Evolutionary conservation across 352 stramenopile species (phyloP), one percentile per base, ranked within the genome.

Genomic region (Hyaloperonospora brassicae): DNA sequence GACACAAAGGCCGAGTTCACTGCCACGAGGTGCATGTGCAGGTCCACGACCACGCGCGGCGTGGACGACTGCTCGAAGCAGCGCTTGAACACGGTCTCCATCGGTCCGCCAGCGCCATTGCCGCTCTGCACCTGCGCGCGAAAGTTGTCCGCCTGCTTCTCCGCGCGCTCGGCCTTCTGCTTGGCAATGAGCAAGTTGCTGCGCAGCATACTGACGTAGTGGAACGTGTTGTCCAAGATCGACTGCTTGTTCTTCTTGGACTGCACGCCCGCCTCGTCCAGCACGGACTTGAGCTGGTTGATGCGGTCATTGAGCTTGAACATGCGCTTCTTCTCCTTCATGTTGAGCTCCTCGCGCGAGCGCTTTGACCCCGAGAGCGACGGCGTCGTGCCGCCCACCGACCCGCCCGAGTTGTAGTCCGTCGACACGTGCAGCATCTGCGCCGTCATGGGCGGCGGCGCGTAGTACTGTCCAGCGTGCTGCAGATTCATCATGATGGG

Each of bases 291-390:
- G 9, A 91, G 67, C 53, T 87, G 72, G 34, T 72, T 86, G 62
- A 93, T 93, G 41, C 78, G 80, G 53, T 93, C 80, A 49, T 93
- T 93, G 3, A 93, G 73, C 74, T 93, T 93, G 55, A 89, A 90
- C 82, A 93, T 90, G 61, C 82, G 79, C 71, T 89, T 89, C 69
- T 93, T 93, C 62, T 93, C 82, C 66, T 90, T 90, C 9, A 86
- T 30, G 50, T 93, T 93, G 1, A 93, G 66, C 50, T 90, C 82
- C 50, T 93, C 78, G 10, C 82, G 74, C 3, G 74, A 88, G 36
- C 80, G 79, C 53, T 85, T 87, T 12, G 75, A 83, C 43, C 62
- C 52, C 2, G 50, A 23, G 55, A 61, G 46, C n/a, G 61, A 78
- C 0, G 70, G 70, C 50, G 69, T 79, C 23, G 52, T 56, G 14